Evolutionary conservation across 768 basidiomycete genomes (phyloP).

Genomic region (Harrya chromipes): DNA sequence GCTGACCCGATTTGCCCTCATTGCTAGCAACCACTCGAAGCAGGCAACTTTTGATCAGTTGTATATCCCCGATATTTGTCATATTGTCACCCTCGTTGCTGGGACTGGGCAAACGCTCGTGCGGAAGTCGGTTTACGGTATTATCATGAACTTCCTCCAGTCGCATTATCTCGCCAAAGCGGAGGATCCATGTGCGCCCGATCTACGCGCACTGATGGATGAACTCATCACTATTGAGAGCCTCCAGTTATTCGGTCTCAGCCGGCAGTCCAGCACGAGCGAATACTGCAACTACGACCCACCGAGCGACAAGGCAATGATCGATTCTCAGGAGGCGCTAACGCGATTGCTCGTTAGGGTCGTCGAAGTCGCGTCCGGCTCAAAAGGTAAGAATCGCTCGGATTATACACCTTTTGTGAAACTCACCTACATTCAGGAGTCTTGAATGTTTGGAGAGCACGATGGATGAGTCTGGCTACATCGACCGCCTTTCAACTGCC

Average conservation of each 20-base stretch:
- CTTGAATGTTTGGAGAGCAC: constrained; percentile 85
- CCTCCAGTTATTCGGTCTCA: constrained; percentile 72
- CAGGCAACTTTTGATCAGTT: constrained; percentile 66
- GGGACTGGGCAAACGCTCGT: constrained; percentile 71
- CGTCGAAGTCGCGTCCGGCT: constrained; percentile 62
- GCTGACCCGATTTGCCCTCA: constrained; percentile 69
- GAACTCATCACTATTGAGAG: constrained; percentile 55
- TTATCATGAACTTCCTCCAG: constrained; percentile 80
- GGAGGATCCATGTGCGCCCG: constrained; percentile 57
- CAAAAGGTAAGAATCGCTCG: constrained; percentile 51
- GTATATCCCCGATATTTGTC: constrained; percentile 79
- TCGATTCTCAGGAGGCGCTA: constrained; percentile 68
- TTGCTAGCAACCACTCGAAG: constrained; percentile 65
- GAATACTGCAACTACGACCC: constrained; percentile 64
- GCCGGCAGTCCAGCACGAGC: constrained; percentile 57
- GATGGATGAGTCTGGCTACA: constrained; percentile 90
- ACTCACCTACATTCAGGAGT: constrained; percentile 46
- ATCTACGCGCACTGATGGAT: constrained; percentile 60
- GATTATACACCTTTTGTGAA: neutral
- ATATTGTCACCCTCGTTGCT: constrained; percentile 75
- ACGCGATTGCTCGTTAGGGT: constrained; percentile 60
- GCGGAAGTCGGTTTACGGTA: constrained; percentile 78
- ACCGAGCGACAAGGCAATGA: constrained; percentile 46
- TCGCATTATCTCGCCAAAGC: constrained; percentile 59
- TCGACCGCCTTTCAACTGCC: constrained; percentile 89